A percentile compares a stretch with the other conserved stretches of the same genome.
phyloP scores from a whole-genome alignment of 192 early-diverging fungal species.

The Spizellomyces punctatus region DNA sequence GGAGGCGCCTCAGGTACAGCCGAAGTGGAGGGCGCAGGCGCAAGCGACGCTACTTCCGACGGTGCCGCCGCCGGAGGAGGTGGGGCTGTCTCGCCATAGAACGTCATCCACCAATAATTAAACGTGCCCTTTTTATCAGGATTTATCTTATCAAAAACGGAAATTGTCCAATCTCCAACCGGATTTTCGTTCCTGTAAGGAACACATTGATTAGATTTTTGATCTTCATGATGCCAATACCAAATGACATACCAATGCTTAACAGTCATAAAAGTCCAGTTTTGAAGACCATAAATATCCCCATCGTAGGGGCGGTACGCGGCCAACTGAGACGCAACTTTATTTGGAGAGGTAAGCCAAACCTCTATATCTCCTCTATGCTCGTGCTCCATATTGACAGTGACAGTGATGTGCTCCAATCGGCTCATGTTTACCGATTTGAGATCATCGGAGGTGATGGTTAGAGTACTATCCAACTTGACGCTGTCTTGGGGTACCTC shows the following conservation, averaged over 20 bases:
- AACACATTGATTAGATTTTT: constrained; percentile 4
- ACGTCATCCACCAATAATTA: constrained; percentile 36
- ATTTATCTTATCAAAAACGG: constrained; percentile 34
- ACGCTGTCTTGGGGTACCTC: neutral
- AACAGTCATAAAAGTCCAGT: constrained; percentile 96
- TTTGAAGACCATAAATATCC: constrained; percentile 66
- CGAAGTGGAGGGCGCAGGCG: too few relatives aligned
- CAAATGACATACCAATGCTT: constrained; percentile 80
- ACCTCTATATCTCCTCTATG: constrained; percentile 87
- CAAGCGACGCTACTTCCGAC: neutral
- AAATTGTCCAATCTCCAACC: constrained; percentile 75
- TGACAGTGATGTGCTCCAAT: constrained; percentile 89
- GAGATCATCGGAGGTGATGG: constrained; percentile 54
- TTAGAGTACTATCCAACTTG: constrained; percentile 24
- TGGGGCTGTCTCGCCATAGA: constrained; percentile 36
- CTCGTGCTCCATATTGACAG: constrained; percentile 77
- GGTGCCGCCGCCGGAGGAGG: neutral
- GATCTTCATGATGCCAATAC: neutral
- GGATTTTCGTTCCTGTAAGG: constrained; percentile 82
- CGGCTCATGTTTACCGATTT: constrained; percentile 34
- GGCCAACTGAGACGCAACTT: constrained; percentile 69
- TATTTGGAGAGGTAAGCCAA: constrained; percentile 73
- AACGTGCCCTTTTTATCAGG: constrained; percentile 31
- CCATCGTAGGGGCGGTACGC: constrained; percentile 65
- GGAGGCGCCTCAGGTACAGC: too few relatives aligned